These are phyloP conservation scores for Ganoderma sinense DNA, from an alignment of 1,284 basidiomycete genomes.

Conservation along the genomic window DNA sequence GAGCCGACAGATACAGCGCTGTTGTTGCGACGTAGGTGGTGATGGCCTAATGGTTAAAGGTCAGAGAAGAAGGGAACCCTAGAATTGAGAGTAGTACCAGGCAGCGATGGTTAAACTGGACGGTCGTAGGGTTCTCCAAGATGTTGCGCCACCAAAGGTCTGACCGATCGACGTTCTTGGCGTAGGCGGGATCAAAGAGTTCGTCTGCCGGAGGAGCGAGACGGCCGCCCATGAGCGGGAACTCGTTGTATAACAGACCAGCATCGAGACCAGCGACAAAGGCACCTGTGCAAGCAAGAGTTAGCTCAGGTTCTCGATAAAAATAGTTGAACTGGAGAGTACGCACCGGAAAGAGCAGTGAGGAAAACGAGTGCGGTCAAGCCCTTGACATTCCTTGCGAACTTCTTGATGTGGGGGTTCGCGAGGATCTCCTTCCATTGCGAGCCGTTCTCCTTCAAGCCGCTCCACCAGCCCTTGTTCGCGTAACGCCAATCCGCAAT, in stretches of 20 bases:
- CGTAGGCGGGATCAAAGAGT: conserved; percentile 82
- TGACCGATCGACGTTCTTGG: conserved; percentile 68
- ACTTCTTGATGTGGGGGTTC: conserved; percentile 63
- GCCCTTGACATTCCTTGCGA: conserved; percentile 65
- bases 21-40: conserved; percentile 82
- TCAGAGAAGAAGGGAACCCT: conserved; percentile 10
- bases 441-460: conserved; percentile 46
- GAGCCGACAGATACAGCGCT: conserved; percentile 67
- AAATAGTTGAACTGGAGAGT: background rate
- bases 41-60: conserved; percentile 62
- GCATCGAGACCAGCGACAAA: conserved; percentile 99
- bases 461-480: conserved; percentile 50
- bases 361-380: conserved; percentile 84
- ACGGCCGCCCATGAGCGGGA: conserved; percentile 94
- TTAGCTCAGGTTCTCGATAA: background rate
- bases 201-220: conserved; percentile 87
- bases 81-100: conserved; percentile 62
- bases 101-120: conserved; percentile 95
- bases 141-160: conserved; percentile 94
- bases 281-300: conserved; percentile 68
- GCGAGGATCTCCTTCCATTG: conserved; percentile 62
- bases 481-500: conserved; percentile 86
- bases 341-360: conserved; percentile 88
- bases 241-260: conserved; percentile 97
- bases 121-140: conserved; percentile 97